These are phyloP conservation scores for Quercus engelmannii DNA, from an alignment of 306 rosid species.

Conservation along the genomic window DNA sequence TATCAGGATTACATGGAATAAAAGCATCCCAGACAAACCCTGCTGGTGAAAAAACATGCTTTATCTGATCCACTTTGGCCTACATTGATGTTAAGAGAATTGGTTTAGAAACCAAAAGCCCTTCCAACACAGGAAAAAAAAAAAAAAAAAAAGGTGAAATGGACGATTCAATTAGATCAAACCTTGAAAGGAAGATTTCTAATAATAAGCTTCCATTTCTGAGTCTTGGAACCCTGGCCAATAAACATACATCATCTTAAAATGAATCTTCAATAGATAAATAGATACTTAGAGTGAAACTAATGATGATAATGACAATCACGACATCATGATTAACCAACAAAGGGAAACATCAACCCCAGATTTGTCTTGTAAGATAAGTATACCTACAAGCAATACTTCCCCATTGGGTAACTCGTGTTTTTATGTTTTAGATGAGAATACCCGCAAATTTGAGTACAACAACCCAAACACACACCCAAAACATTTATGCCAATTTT, in stretches of 20 bases:
- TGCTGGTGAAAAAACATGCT: conserved; percentile 57
- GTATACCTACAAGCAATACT: neutral
- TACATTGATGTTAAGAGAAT: conserved; percentile 41
- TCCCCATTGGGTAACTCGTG: neutral
- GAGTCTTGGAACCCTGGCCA: conserved; percentile 90
- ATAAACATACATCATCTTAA: conserved; percentile 25
- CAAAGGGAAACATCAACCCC: neutral
- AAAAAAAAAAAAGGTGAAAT: neutral
- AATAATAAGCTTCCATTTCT: conserved; percentile 86
- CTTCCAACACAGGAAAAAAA: conserved; percentile 8
- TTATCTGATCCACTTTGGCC: conserved; percentile 67
- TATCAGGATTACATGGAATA: conserved; percentile 66
- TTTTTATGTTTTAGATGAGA: neutral
- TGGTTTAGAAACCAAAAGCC: conserved; percentile 23
- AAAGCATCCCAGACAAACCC: conserved; percentile 92
- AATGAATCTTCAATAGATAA: conserved; percentile 5
- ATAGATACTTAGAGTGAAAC: neutral
- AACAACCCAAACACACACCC: neutral
- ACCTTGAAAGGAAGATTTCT: conserved; percentile 98
- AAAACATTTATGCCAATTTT: neutral
- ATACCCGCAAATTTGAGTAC: neutral
- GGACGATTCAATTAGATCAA: conserved; percentile 6
- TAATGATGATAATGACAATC: neutral
- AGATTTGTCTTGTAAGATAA: neutral
- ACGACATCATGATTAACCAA: neutral